These are phyloP conservation scores for Nothopassalora personata DNA, from an alignment of 2,329 filamentous ascomycete genomes.

Conservation along the genomic window DNA sequence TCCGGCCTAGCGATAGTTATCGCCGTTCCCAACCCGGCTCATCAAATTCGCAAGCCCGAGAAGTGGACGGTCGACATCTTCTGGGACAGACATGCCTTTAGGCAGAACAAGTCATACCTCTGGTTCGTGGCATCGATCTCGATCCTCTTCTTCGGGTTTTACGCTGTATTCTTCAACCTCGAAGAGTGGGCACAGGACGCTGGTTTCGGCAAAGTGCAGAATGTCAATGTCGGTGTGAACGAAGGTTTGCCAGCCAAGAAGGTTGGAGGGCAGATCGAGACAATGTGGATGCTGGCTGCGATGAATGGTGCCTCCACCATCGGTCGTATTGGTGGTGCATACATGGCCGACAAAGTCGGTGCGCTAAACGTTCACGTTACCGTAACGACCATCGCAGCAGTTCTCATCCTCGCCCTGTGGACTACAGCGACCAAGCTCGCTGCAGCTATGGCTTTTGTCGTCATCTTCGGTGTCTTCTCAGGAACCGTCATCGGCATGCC, in stretches of 20 bases:
- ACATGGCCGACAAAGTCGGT: conserved; percentile 41
- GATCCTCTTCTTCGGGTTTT: conserved; percentile 49
- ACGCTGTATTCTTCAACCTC: conserved; percentile 50
- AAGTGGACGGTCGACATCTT: conserved; percentile 36
- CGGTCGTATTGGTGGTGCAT: conserved; percentile 43
- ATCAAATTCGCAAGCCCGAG: conserved; percentile 35
- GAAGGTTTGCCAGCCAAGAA: conserved; percentile 16
- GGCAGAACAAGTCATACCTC: conserved; percentile 37
- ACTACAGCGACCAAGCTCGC: conserved; percentile 34
- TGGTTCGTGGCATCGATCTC: conserved; percentile 43
- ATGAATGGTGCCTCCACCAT: conserved; percentile 48
- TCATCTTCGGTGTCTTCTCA: conserved; percentile 45
- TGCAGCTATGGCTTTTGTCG: conserved; percentile 43
- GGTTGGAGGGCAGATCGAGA: conserved; percentile 36
- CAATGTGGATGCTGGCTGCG: conserved; percentile 46
- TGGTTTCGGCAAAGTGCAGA: conserved; percentile 33
- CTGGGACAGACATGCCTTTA: conserved; percentile 42
- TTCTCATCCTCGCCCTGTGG: conserved; percentile 44
- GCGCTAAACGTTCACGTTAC: conserved; percentile 43
- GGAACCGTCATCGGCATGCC: conserved; percentile 48
- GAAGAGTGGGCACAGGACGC: conserved; percentile 47
- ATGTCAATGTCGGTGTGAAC: conserved; percentile 13
- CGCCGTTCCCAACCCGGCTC: conserved; percentile 41
- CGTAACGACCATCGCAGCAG: conserved; percentile 38
- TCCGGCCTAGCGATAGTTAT: conserved; percentile 40